Conservation (phyloP, 2,329 filamentous ascomycete species). For the Ophiostoma himal-ulmi region DNA sequence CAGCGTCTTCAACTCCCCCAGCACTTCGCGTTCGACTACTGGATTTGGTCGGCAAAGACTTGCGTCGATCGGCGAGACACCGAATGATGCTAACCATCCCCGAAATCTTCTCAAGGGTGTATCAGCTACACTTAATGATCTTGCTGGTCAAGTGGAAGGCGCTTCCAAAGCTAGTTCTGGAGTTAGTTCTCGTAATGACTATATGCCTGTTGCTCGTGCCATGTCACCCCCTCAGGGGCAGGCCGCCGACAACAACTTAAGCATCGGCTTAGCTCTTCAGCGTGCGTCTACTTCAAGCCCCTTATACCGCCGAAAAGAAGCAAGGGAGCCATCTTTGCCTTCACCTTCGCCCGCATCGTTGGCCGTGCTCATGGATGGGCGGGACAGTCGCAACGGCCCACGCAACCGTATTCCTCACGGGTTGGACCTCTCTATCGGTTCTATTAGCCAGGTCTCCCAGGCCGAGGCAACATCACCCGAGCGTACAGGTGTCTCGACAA, state of each 20-base stretch:
- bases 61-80: conserved; percentile 70
- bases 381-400: conserved; percentile 61
- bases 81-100: conserved; percentile 30
- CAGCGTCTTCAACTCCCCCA: conserved; percentile 63
- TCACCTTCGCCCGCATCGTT: conserved; percentile 63
- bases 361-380: conserved; percentile 54
- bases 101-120: conserved; percentile 31
- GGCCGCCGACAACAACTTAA: conserved; percentile 26
- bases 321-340: conserved; percentile 53
- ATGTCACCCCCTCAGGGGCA: conserved; percentile 40
- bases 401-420: conserved; percentile 73
- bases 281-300: conserved; percentile 64
- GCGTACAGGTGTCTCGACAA: conserved; percentile 48
- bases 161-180: background rate
- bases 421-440: conserved; percentile 46
- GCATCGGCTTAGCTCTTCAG: conserved; percentile 45
- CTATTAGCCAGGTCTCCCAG: conserved; percentile 39
- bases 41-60: conserved; percentile 60
- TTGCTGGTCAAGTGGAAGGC: background rate
- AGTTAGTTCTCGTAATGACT: background rate
- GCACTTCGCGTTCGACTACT: conserved; percentile 57
- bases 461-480: conserved; percentile 54
- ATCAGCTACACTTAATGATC: background rate
- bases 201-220: conserved; percentile 23
- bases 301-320: conserved; percentile 46